Evolutionary conservation across 257 asterid genomes (phyloP).

Genomic region (Solanum ossicruentum): DNA sequence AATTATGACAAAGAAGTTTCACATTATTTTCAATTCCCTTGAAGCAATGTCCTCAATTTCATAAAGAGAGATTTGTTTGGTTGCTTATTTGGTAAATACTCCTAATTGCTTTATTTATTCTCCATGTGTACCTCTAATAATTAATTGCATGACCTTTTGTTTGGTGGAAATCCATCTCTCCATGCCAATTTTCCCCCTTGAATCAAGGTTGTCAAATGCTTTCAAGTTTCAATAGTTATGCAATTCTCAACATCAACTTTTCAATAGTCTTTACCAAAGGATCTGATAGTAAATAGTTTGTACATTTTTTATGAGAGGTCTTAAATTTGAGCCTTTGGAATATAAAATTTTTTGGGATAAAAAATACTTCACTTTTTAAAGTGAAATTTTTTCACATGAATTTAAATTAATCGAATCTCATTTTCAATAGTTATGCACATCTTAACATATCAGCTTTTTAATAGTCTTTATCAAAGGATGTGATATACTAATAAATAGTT

Average conservation of each 20-base stretch:
- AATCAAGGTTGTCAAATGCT: slow-evolving; percentile 18
- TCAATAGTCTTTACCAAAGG: not conserved
- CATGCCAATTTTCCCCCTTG: slow-evolving; percentile 5
- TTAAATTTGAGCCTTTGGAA: no score
- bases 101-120: not conserved
- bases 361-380: no score
- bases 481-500: no score
- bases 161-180: slow-evolving; percentile 14
- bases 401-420: no score
- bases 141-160: slow-evolving; percentile 5
- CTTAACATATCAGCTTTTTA: no score
- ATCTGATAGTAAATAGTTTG: not conserved
- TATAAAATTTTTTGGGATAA: no score
- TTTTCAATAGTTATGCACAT: no score
- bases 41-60: not conserved
- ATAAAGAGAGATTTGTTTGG: not conserved
- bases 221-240: slow-evolving; percentile 1
- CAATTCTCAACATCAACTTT: slow-evolving; percentile 10
- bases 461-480: no score
- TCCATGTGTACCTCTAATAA: slow-evolving; percentile 3
- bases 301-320: no score
- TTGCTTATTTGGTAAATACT: not conserved
- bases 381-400: no score
- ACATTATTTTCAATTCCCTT: not conserved
- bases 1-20: not conserved